Percentiles rank a stretch among this genome's conserved stretches.
These are phyloP conservation scores for Eutrema salsugineum DNA, from an alignment of 441 rosid species.

Conservation along the genomic window DNA sequence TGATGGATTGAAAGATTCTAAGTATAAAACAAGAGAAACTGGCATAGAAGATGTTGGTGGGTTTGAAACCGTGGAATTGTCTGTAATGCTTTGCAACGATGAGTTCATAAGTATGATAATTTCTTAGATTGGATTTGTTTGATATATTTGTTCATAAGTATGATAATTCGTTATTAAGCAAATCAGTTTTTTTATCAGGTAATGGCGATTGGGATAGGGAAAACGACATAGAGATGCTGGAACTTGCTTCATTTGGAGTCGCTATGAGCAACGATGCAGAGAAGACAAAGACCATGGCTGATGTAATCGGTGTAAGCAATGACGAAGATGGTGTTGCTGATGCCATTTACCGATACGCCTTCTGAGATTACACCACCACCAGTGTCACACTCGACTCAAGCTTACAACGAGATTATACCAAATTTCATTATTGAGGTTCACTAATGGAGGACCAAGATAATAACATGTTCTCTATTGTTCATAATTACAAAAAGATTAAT, in stretches of 20 bases:
- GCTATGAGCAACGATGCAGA: conserved; percentile 87
- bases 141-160: background rate
- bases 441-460: too few relatives aligned
- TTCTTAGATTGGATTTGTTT: background rate
- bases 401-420: background rate
- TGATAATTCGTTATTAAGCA: background rate
- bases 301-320: conserved; percentile 70
- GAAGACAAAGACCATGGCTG: conserved; percentile 81
- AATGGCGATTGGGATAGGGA: conserved; percentile 96
- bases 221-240: conserved; percentile 87
- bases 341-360: conserved; percentile 81
- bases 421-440: background rate
- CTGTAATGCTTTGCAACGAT: conserved; percentile 82
- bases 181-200: conserved; percentile 39
- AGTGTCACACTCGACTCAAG: background rate
- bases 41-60: conserved; percentile 65
- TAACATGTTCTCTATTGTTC: too few relatives aligned
- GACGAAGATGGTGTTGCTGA: conserved; percentile 91
- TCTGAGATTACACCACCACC: conserved; percentile 33
- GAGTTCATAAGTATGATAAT: conserved; percentile 63
- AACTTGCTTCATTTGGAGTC: conserved; percentile 75
- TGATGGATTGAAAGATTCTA: conserved; percentile 58
- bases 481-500: too few relatives aligned
- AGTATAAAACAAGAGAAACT: conserved; percentile 67
- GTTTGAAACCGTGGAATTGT: conserved; percentile 66